Evolutionary conservation across 2,329 filamentous ascomycete genomes (phyloP).

Genomic region (Kalmusia sp.): DNA sequence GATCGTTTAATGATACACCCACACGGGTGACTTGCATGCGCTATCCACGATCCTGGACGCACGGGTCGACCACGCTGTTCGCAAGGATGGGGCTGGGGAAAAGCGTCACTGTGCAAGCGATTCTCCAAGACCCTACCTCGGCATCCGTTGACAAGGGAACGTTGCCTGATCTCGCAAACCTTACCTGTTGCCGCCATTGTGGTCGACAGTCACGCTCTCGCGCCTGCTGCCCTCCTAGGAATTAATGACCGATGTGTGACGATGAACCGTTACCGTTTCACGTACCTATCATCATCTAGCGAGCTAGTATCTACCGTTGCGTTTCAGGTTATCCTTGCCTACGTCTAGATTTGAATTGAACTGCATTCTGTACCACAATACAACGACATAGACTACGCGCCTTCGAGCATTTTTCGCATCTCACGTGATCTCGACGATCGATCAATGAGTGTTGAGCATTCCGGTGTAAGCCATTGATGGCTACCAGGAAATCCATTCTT

Average conservation of each 20-base stretch:
- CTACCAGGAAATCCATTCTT: not conserved
- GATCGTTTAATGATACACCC: constrained; percentile 36
- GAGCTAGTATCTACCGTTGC: constrained; percentile 21
- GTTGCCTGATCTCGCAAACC: constrained; percentile 1
- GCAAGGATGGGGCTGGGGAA: constrained; percentile 1
- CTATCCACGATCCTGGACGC: constrained; percentile 21
- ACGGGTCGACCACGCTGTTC: constrained; percentile 15
- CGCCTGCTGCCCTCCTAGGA: constrained; percentile 10
- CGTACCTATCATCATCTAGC: constrained; percentile 21
- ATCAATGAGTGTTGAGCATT: constrained; percentile 25
- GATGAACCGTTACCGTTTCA: constrained; percentile 34
- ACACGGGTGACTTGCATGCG: constrained; percentile 37
- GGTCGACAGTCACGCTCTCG: constrained; percentile 1
- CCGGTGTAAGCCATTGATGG: constrained; percentile 37
- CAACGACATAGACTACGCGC: constrained; percentile 16
- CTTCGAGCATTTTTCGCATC: constrained; percentile 6
- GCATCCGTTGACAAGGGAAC: constrained; percentile 4
- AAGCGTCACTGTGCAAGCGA: not conserved
- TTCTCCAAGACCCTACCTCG: constrained; percentile 1
- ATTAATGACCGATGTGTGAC: constrained; percentile 38
- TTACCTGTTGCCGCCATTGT: constrained; percentile 13
- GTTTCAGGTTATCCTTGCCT: constrained; percentile 35
- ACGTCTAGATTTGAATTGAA: constrained; percentile 23
- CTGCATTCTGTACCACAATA: constrained; percentile 31
- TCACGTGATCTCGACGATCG: constrained; percentile 25